These are phyloP conservation scores for Neurospora discreta DNA, from an alignment of 495 filamentous ascomycete species.

Conservation along the genomic window DNA sequence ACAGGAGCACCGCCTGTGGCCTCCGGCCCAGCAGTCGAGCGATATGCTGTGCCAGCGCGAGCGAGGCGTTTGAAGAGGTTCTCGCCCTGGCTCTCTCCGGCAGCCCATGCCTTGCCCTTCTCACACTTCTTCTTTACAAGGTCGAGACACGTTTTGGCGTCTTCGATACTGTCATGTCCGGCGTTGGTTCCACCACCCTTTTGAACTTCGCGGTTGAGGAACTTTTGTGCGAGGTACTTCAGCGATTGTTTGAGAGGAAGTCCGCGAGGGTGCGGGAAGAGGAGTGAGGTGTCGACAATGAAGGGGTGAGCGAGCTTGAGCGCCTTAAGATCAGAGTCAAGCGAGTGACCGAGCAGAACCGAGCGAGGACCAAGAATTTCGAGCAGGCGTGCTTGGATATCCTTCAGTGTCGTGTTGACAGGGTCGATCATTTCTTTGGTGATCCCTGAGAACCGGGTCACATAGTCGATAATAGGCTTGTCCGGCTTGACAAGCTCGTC, in stretches of 20 bases:
- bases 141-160: constrained; percentile 81
- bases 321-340: constrained; percentile 79
- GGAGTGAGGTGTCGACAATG: constrained; percentile 77
- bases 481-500: constrained; percentile 89
- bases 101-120: constrained; percentile 74
- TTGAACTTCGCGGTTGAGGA: constrained; percentile 77
- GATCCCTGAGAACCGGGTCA: constrained; percentile 85
- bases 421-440: constrained; percentile 69
- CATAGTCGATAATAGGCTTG: constrained; percentile 74
- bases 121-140: constrained; percentile 93
- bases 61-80: constrained; percentile 77
- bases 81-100: constrained; percentile 60
- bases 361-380: constrained; percentile 60
- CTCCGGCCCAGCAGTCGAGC: constrained; percentile 39
- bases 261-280: constrained; percentile 54
- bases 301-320: constrained; percentile 81
- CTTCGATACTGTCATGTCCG: constrained; percentile 88
- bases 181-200: constrained; percentile 43
- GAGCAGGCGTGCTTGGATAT: constrained; percentile 72
- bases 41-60: constrained; percentile 41
- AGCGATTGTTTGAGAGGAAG: constrained; percentile 55
- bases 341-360: constrained; percentile 82
- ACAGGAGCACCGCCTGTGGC: constrained; percentile 34
- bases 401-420: constrained; percentile 69
- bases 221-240: constrained; percentile 72